A percentile compares a stretch with the other conserved stretches of the same genome.
Evolutionary conservation across 768 basidiomycete species (phyloP).

Genomic region (Xerocomellus amylosporus): DNA sequence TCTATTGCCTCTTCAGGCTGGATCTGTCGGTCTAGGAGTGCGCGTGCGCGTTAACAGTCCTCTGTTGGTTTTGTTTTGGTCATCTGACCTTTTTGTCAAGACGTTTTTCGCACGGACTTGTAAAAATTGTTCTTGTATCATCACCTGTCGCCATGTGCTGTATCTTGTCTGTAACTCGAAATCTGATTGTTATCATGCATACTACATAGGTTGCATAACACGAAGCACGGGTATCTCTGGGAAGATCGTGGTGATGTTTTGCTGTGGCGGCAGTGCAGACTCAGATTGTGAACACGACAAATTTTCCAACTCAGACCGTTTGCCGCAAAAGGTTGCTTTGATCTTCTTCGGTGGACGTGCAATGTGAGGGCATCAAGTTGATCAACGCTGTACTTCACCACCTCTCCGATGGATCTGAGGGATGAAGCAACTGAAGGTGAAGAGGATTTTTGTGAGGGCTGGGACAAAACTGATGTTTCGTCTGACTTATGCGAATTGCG

Average conservation of each 20-base stretch:
- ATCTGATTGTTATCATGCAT: neutral
- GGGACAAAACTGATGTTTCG: too few relatives aligned
- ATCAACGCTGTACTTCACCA: too few relatives aligned
- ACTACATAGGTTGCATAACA: neutral
- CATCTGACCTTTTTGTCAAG: neutral
- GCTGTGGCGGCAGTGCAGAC: too few relatives aligned
- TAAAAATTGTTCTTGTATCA: neutral
- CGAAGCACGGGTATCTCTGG: neutral
- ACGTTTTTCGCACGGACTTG: neutral
- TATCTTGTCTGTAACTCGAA: neutral
- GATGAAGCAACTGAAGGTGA: too few relatives aligned
- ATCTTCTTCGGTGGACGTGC: too few relatives aligned
- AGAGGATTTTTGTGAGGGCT: too few relatives aligned
- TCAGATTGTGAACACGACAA: too few relatives aligned
- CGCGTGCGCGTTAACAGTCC: neutral
- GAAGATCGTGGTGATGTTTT: neutral
- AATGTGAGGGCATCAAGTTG: too few relatives aligned
- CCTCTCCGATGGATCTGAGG: too few relatives aligned
- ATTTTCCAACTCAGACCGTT: too few relatives aligned
- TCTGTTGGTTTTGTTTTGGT: neutral
- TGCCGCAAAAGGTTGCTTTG: too few relatives aligned
- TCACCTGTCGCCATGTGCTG: neutral
- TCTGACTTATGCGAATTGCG: too few relatives aligned
- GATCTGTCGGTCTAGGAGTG: conserved; percentile 33
- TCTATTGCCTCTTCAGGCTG: conserved; percentile 57